These are phyloP conservation scores for Taiozyma sp. DNA, from an alignment of 1,139 yeast genomes.

Conservation along the genomic window DNA sequence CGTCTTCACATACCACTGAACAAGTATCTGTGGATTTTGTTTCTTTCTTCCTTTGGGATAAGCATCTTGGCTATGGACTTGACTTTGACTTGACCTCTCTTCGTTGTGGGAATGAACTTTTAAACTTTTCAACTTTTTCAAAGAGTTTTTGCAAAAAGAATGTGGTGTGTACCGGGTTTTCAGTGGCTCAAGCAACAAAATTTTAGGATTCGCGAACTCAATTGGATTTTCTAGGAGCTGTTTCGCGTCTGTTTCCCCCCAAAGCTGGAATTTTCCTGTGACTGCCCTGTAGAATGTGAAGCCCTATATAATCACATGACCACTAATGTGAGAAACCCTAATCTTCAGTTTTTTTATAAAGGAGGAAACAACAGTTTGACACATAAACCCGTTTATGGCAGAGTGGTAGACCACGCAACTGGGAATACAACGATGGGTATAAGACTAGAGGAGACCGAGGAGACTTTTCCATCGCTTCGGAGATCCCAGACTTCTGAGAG, in stretches of 20 bases:
- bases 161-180: background rate
- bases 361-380: background rate
- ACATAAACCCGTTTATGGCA: background rate
- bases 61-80: conserved; percentile 58
- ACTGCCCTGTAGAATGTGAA: background rate
- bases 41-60: conserved; percentile 99
- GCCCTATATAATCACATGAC: background rate
- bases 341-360: background rate
- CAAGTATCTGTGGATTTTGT: conserved; percentile 98
- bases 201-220: background rate
- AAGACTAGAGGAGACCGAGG: background rate
- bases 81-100: background rate
- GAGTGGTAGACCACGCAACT: background rate
- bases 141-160: background rate
- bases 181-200: background rate
- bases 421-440: background rate
- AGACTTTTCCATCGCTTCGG: background rate
- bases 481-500: background rate
- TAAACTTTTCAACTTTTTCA: conserved; percentile 18
- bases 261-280: background rate
- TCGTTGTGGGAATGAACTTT: conserved; percentile 2
- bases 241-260: background rate
- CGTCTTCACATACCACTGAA: conserved; percentile 78
- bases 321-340: background rate
- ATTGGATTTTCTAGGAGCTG: background rate